phyloP scores from a whole-genome alignment of 352 stramenopile species.

The Blastocystis sp. region DNA sequence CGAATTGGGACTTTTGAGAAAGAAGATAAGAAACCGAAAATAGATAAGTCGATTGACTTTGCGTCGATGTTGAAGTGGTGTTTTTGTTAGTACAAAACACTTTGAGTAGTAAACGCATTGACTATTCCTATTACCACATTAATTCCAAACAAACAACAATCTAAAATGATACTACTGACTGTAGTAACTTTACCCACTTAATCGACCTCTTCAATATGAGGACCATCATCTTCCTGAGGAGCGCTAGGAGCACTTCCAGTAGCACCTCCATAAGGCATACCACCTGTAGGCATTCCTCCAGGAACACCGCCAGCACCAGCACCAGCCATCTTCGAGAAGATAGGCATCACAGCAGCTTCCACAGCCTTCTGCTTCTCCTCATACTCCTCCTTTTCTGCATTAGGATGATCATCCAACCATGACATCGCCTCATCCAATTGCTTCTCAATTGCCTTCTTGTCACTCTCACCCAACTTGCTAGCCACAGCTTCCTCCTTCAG shows the following conservation, averaged over 20 bases:
- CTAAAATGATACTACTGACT: background rate
- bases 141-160: background rate
- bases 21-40: background rate
- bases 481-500: slow-evolving; percentile 83
- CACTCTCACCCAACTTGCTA: slow-evolving; percentile 87
- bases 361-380: too few species aligned
- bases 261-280: slow-evolving; percentile 69
- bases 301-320: slow-evolving; percentile 65
- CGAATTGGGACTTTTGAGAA: background rate
- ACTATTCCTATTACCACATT: background rate
- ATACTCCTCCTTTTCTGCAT: slow-evolving; percentile 93
- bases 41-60: background rate
- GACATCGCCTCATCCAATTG: slow-evolving; percentile 93
- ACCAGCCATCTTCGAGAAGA: slow-evolving; percentile 84
- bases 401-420: slow-evolving; percentile 96
- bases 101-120: too few species aligned
- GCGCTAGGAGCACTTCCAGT: slow-evolving; percentile 63
- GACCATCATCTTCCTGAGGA: slow-evolving; percentile 55
- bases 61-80: too few species aligned
- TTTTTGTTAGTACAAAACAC: too few species aligned
- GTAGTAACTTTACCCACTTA: slow-evolving; percentile 65
- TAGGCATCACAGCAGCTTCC: slow-evolving; percentile 87
- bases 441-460: slow-evolving; percentile 81
- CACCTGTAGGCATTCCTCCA: slow-evolving; percentile 70
- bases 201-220: slow-evolving; percentile 68